A percentile compares a stretch with the other conserved stretches of the same genome.
Conservation (phyloP, 805 yeast species). For the Cyberlindnera xylosilytica region DNA sequence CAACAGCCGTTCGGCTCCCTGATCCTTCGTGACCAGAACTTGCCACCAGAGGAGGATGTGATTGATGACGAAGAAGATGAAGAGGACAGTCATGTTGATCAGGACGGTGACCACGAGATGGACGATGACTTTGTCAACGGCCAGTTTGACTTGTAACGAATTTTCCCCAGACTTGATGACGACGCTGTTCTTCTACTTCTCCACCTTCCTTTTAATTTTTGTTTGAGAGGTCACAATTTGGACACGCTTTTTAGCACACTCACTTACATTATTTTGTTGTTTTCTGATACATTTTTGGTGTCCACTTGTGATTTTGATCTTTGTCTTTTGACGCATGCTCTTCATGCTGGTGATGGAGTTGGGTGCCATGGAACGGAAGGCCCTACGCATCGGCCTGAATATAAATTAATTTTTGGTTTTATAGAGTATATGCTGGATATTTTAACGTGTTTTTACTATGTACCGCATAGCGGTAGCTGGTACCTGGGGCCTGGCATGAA, state of each 20-base stretch:
- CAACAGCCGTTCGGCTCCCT: conserved; percentile 59
- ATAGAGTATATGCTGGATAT: conserved; percentile 1
- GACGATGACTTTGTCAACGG: conserved; percentile 88
- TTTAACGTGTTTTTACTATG: no score
- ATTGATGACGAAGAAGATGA: conserved; percentile 69
- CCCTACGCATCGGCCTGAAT: no score
- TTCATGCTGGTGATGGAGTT: no score
- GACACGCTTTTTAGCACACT: no score
- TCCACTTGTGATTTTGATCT: no score
- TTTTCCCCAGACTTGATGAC: no score
- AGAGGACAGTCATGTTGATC: conserved; percentile 34
- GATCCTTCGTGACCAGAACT: conserved; percentile 73
- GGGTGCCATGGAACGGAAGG: no score
- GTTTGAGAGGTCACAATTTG: no score
- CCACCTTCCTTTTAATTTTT: not conserved
- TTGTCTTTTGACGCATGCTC: no score
- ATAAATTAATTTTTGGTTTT: not conserved
- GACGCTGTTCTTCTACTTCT: not conserved
- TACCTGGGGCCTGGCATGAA: no score
- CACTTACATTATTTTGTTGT: no score
- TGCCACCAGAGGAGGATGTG: conserved; percentile 82
- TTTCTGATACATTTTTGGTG: not conserved
- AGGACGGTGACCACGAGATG: conserved; percentile 53
- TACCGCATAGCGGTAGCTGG: no score
- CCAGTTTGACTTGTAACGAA: conserved; percentile 67